A percentile compares a stretch with the other conserved stretches of the same genome.
Conservation (phyloP, 257 asterid genomes). For the Linderniella brevidens region DNA sequence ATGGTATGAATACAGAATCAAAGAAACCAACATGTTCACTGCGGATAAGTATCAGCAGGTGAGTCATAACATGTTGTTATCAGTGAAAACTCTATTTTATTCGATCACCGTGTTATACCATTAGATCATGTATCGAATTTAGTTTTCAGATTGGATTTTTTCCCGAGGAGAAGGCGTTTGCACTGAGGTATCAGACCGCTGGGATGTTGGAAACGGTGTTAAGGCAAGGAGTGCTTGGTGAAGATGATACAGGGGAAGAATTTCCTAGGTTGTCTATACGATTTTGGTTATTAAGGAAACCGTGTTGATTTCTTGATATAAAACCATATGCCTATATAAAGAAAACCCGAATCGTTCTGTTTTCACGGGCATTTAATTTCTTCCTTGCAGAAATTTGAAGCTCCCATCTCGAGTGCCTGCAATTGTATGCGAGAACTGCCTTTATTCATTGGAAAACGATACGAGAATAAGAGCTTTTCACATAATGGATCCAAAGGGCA, state of each 20-base stretch:
- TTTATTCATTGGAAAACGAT: constrained; percentile 62
- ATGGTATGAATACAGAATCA: constrained; percentile 93
- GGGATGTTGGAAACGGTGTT: constrained; percentile 92
- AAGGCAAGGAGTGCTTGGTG: constrained; percentile 94
- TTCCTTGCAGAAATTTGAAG: constrained; percentile 52
- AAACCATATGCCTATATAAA: no score
- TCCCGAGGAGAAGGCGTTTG: constrained; percentile 77
- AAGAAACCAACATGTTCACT: constrained; percentile 89
- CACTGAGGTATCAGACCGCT: constrained; percentile 89
- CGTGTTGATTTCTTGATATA: no score
- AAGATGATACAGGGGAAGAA: constrained; percentile 93
- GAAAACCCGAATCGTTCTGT: neutral
- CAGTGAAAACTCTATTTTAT: constrained; percentile 8
- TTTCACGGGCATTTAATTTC: constrained; percentile 4
- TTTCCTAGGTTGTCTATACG: constrained; percentile 51
- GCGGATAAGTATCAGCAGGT: constrained; percentile 99
- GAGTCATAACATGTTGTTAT: constrained; percentile 16
- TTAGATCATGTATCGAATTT: constrained; percentile 35
- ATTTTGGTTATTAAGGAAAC: no score
- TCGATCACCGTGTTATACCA: constrained; percentile 4
- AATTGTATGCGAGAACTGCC: constrained; percentile 85
- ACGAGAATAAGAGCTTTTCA: constrained; percentile 70
- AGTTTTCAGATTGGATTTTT: constrained; percentile 92
- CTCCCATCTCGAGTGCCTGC: constrained; percentile 82
- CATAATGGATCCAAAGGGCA: constrained; percentile 64